Evolutionary conservation across 116 monocot species (phyloP).

Genomic region (Phalaenopsis hybrid): DNA sequence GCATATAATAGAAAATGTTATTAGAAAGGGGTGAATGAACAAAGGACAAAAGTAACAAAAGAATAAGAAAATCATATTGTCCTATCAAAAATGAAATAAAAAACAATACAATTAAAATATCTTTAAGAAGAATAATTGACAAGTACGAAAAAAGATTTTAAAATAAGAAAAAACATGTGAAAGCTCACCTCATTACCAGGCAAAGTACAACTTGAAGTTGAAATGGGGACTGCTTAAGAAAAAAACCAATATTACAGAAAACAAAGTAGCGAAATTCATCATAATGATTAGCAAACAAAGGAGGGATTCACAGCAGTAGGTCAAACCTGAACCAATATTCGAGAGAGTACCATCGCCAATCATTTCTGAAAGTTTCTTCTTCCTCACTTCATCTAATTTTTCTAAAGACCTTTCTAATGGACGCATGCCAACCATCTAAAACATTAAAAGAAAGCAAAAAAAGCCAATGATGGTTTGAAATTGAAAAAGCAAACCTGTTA

Average conservation of each 20-base stretch:
- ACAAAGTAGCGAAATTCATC: not conserved
- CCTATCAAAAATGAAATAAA: not conserved
- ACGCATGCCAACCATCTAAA: conserved; percentile 92
- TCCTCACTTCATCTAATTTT: conserved; percentile 96
- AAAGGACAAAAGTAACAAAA: not conserved
- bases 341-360: conserved; percentile 50
- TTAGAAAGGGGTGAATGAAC: not conserved
- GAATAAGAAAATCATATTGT: not conserved
- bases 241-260: conserved; percentile 13
- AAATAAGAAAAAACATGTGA: conserved; percentile 4
- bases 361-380: conserved; percentile 99
- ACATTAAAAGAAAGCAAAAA: conserved; percentile 9
- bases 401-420: conserved; percentile 92
- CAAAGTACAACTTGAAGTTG: conserved; percentile 28
- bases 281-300: not conserved
- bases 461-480: conserved; percentile 5
- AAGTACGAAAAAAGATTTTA: not conserved
- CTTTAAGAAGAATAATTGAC: not conserved
- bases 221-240: conserved; percentile 31
- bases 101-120: not conserved
- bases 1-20: not conserved
- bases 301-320: not conserved
- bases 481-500: not conserved
- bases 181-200: conserved; percentile 49
- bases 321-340: conserved; percentile 51